Conservation (phyloP, 1,139 yeast species). For the Pichia sp. region DNA sequence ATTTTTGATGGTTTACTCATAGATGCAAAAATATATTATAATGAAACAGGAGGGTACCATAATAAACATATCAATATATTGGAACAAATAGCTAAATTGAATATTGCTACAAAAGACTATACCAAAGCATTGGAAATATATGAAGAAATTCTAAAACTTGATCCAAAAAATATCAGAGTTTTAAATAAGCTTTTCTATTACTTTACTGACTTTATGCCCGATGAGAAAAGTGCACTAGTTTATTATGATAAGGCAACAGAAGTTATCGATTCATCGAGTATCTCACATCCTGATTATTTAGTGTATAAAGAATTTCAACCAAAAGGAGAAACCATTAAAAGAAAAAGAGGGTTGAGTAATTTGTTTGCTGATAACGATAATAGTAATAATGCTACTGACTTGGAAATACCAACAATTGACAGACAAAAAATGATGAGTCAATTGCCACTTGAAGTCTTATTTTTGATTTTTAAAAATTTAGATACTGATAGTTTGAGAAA, state of each 20-base stretch:
- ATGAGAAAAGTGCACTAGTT: conserved; percentile 12
- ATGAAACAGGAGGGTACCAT: neutral
- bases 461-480: conserved; percentile 5
- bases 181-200: conserved; percentile 2
- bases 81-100: conserved; percentile 5
- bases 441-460: conserved; percentile 11
- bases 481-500: conserved; percentile 5
- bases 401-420: neutral
- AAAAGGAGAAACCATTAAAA: conserved; percentile 1
- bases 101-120: neutral
- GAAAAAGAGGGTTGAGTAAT: neutral
- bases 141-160: neutral
- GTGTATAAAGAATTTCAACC: neutral
- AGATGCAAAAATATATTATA: neutral
- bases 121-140: conserved; percentile 1
- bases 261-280: neutral
- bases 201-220: neutral
- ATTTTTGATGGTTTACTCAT: conserved; percentile 1
- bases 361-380: neutral
- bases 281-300: neutral
- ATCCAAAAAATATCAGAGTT: conserved; percentile 6
- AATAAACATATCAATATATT: conserved; percentile 2
- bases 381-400: neutral
- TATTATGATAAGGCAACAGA: neutral
- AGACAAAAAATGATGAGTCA: conserved; percentile 7